Base-by-base conservation (phyloP, 495 filamentous ascomycete genomes). In the Cryomyces antarcticus region DNA sequence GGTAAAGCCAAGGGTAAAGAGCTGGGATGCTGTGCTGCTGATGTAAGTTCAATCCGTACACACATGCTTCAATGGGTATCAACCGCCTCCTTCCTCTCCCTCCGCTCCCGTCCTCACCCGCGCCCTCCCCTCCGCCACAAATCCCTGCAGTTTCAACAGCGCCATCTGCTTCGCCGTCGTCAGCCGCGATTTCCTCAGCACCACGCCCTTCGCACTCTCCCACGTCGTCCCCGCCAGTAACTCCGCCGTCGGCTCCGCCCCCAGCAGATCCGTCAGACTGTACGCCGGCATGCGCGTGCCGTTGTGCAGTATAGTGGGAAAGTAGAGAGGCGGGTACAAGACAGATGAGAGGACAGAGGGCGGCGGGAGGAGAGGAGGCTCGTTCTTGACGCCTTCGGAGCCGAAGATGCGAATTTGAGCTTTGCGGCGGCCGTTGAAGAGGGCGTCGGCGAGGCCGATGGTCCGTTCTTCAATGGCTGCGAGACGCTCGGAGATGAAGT, bases 131-230 rank as follows among this genome's bases (percentile, higher is more conserved):
- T 36, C 33, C 9, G 33, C 38, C 27, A 79, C 30, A 47, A 71
- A 82, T 0, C 69, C 73, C 48, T 82, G 71, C 11, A 86, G 51
- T 50, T 72, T 77, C 80, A 80, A 83, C 36, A 88, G 49, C 36
- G 62, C 53, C 48, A 72, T 39, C 56, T 83, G 66, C 36, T 74
- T 46, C 6, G 67, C 51, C 6, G 70, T 42, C 1, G 69, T 75
- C 47, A 27, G 55, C 52, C 37, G 29, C 10, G 37, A 44, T 12
- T 39, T 41, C 39, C 35, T 52, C 46, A 72, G 49, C 39, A 67
- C 48, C 28, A 66, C 63, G 28, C 70, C 49, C 3, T 47, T 52
- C 4, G 58, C 62, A 7, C 58, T 47, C 4, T 45, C 48, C 10
- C 66, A 51, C 12, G 63, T 39, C 1, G 52, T 46, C 4, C 45